These are phyloP conservation scores for Fusarium papillatum DNA, from an alignment of 2,329 filamentous ascomycete species.

Conservation along the genomic window DNA sequence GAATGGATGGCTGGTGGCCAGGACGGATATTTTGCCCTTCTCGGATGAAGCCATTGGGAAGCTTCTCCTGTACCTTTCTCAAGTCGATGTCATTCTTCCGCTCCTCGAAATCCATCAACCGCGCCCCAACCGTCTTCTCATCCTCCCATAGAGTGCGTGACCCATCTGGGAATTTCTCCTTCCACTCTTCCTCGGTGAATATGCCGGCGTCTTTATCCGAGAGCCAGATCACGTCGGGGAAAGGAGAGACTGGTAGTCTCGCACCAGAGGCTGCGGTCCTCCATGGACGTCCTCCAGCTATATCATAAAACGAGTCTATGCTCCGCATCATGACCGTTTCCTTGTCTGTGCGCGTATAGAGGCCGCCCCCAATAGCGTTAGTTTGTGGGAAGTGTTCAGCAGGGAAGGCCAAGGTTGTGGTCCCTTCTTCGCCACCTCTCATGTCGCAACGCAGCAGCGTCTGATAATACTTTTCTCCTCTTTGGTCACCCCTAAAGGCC, in stretches of 20 bases:
- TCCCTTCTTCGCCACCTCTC: not conserved
- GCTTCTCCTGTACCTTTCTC: not conserved
- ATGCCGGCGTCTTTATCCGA: not conserved
- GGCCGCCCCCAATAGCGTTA: no score
- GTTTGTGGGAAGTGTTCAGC: no score
- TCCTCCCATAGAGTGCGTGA: not conserved
- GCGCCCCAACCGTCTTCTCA: not conserved
- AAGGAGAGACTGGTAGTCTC: not conserved
- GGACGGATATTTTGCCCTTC: no score
- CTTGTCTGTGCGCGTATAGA: not conserved
- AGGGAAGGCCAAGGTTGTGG: slow-evolving; percentile 9
- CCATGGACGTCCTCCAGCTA: slow-evolving; percentile 11
- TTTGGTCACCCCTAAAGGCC: not conserved
- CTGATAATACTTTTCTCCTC: not conserved
- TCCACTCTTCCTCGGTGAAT: not conserved
- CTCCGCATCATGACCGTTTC: not conserved
- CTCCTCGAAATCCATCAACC: not conserved
- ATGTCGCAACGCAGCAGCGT: slow-evolving; percentile 9
- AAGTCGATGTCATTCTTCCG: not conserved
- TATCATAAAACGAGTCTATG: not conserved
- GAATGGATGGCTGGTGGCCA: no score
- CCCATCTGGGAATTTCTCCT: not conserved
- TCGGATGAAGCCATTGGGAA: not conserved
- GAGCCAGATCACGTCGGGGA: not conserved
- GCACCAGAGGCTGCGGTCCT: not conserved